Evolutionary conservation across 305 asterid species (phyloP), one percentile per base, ranked within the genome.

Genomic region (Coffea humblotiana): DNA sequence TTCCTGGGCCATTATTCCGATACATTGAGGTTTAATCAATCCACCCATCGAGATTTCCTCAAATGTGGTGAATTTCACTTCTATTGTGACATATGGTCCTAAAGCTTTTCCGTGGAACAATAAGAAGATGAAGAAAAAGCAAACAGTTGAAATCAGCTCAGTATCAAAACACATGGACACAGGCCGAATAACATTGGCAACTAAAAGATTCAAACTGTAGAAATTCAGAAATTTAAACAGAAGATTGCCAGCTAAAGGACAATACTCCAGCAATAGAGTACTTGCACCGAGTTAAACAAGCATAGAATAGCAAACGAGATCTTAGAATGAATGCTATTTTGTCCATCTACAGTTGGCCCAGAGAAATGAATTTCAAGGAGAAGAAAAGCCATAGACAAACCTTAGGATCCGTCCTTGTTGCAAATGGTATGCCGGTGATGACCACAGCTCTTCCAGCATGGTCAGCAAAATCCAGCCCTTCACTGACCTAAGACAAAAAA

Each of bases 381-480:
- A 64, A 40, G 69, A 75, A 47, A 58, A 58, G 18, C 9, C 9
- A 23, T 8, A 80, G 72, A 85, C 91, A 84, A 85, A 96, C 99
- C 99, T 96, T 94, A 25, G 99, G 93, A 86, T 96, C 98, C 48
- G 82, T 91, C 91, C 91, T 75, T 72, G 97, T 88, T 78, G 98
- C 95, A 85, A 94, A 96, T 70, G 99, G 99, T 84, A 96, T 85
- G 80, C 99, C 99, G 81, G 98, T 96, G 88, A 94, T 80, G 80
- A 94, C 88, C 83, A 96, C 99, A 78, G 99, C 99, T 85, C 99
- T 94, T 83, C 99, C 99, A 82, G 99, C 98, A 80, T 90, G 93
- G 81, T 96, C 99, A 79, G 98, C 98, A 89, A 96, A 96, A 85
- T 96, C 99, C 87, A 96, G 81, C 83, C 99, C 99, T 90, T 96